Evolutionary conservation across 768 basidiomycete genomes (phyloP), one percentile per base, ranked within the genome.

Genomic region (Suillus brevipes): DNA sequence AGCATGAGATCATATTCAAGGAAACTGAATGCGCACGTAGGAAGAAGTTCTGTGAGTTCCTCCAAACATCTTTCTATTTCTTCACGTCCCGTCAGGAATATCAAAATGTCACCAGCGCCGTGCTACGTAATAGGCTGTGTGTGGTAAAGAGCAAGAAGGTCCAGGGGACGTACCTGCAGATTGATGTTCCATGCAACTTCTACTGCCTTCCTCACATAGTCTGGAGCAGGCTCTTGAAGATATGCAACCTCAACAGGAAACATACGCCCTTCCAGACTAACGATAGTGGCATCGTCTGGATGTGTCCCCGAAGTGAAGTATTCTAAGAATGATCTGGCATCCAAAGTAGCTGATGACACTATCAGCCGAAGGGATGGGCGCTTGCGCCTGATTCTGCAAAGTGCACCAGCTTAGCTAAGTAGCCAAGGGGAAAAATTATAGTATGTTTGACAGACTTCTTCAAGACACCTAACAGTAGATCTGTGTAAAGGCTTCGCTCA

Each of bases 201-300:
- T 6, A 92, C 92, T 9, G 95, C 94, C 70, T 84, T 88, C 66
- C 82, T 83, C 18, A 94, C 87, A 70, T 98, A 97, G 72, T 99
- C 92, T 3, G 87, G 77, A 6, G 84, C 80, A 8, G 97, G 88
- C 64, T 94, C 86, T 66, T 87, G 81, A 3, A 96, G 80, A 77
- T 97, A 97, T 23, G 91, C 93, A 18, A 97, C 85, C 70, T 99
- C 93, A 4, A 99, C 96, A 3, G 97, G 97, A 76, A 90, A 97
- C 86, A 94, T 91, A 25, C 95, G 85, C 8, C 97, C 97, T 77
- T 99, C 96, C 40, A 99, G 79, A 72, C 91, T 93, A 69, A 98
- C 84, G 65, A 99, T 91, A 2, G 85, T 88, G 0, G 92, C 91
- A 64, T 93, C 94, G 64, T 87, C 84, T 2, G 82, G 69, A n/a